Conservation (phyloP, 805 yeast genomes). For the Ogataea paradorogensis region DNA sequence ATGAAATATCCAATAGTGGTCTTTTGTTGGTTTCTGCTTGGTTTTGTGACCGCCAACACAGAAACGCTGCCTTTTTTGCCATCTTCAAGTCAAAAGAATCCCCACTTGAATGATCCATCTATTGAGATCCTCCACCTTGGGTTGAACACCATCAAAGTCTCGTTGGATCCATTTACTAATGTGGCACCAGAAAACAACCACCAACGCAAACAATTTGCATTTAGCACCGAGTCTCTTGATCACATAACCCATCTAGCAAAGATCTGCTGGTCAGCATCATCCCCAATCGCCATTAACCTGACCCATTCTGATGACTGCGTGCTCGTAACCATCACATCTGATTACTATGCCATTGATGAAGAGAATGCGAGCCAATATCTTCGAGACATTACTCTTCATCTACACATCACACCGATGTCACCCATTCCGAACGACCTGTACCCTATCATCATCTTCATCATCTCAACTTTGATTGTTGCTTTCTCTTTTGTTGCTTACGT, state of each 20-base stretch:
- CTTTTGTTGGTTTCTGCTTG: neutral
- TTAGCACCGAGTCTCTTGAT: neutral
- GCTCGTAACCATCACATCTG: conserved; percentile 14
- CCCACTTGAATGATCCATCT: neutral
- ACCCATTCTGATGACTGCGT: conserved; percentile 1
- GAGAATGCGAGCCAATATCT: conserved; percentile 10
- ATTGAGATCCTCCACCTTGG: conserved; percentile 1
- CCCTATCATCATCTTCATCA: conserved; percentile 8
- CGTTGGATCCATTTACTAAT: conserved; percentile 12
- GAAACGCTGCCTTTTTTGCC: conserved; percentile 18
- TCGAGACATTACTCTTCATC: conserved; percentile 12
- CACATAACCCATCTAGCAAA: conserved; percentile 1
- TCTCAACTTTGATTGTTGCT: conserved; percentile 7
- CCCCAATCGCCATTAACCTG: conserved; percentile 22
- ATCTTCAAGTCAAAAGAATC: no score
- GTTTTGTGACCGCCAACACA: conserved; percentile 18
- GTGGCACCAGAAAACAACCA: conserved; percentile 11
- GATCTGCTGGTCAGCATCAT: conserved; percentile 29
- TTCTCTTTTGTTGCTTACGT: conserved; percentile 5
- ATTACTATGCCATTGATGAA: conserved; percentile 21
- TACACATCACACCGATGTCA: conserved; percentile 12
- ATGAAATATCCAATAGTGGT: conserved; percentile 1
- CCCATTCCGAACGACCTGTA: conserved; percentile 15
- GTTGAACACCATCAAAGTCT: conserved; percentile 6
- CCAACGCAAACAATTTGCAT: conserved; percentile 5